Percentiles rank a stretch among this genome's conserved stretches.
These are phyloP conservation scores for Plasmodium malariae DNA, from an alignment of 169 alveolate species.

Conservation along the genomic window DNA sequence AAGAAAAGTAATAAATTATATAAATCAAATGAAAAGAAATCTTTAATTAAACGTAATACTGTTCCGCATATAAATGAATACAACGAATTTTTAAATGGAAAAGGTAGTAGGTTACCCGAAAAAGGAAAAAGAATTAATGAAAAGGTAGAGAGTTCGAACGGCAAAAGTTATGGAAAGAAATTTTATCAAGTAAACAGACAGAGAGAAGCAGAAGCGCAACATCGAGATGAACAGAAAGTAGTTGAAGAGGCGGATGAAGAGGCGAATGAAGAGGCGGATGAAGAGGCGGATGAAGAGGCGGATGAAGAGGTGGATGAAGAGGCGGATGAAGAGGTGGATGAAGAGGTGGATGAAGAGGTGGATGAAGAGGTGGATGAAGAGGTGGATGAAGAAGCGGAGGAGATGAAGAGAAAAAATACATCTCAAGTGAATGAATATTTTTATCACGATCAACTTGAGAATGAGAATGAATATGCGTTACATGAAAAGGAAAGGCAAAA, in stretches of 20 bases:
- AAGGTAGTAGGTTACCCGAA: background rate
- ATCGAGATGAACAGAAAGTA: too few species aligned
- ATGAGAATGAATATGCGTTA: background rate
- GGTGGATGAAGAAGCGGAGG: constrained; percentile 2
- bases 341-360: background rate
- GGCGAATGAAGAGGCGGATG: too few species aligned
- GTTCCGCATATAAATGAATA: background rate
- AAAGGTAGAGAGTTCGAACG: too few species aligned
- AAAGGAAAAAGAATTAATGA: too few species aligned
- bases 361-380: background rate
- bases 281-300: background rate
- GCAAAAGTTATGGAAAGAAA: too few species aligned
- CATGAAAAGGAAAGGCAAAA: background rate
- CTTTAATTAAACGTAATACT: background rate
- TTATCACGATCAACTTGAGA: background rate
- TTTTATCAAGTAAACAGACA: background rate
- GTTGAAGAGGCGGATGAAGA: too few species aligned
- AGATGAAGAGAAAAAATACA: background rate
- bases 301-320: background rate
- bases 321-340: background rate
- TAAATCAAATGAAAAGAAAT: background rate
- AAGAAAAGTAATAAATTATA: background rate
- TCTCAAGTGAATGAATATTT: background rate
- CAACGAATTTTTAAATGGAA: background rate
- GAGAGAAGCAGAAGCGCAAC: background rate